These are phyloP conservation scores for Talaromyces pinophilus DNA, from an alignment of 2,329 filamentous ascomycete genomes.

Conservation along the genomic window DNA sequence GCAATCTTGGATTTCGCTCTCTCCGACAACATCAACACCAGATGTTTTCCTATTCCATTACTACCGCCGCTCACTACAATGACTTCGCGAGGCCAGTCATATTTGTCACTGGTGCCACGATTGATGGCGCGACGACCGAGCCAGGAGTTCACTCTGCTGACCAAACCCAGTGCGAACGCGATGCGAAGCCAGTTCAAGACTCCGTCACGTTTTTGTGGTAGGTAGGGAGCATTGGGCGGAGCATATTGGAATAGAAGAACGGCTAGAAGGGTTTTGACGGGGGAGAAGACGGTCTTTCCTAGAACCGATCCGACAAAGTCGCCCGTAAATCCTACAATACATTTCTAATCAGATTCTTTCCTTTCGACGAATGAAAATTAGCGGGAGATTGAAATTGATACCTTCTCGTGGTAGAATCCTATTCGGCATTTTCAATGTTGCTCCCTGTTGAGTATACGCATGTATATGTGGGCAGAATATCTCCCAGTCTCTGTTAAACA, in stretches of 20 bases:
- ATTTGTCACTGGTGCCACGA: conserved; percentile 41
- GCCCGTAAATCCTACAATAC: conserved; percentile 52
- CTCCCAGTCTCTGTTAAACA: neutral
- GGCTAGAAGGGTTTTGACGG: conserved; percentile 63
- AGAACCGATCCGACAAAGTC: conserved; percentile 63
- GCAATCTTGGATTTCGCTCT: conserved; percentile 64
- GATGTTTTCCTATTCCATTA: conserved; percentile 68
- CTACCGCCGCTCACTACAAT: conserved; percentile 74
- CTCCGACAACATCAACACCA: conserved; percentile 67
- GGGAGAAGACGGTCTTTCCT: conserved; percentile 64
- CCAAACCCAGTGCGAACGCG: conserved; percentile 56
- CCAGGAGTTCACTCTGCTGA: conserved; percentile 52
- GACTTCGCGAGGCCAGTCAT: conserved; percentile 65
- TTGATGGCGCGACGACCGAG: conserved; percentile 55
- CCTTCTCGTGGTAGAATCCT: conserved; percentile 25
- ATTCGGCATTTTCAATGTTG: conserved; percentile 14
- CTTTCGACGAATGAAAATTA: too few species aligned
- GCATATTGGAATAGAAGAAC: conserved; percentile 65
- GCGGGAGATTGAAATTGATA: neutral
- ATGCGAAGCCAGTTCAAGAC: conserved; percentile 56
- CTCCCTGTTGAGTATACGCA: conserved; percentile 8
- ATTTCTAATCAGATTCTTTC: too few species aligned
- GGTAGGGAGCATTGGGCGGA: conserved; percentile 35
- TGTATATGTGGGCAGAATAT: neutral
- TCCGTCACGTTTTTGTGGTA: conserved; percentile 26